Base-by-base conservation (phyloP, 116 monocot genomes). In the Cymodocea nodosa region DNA sequence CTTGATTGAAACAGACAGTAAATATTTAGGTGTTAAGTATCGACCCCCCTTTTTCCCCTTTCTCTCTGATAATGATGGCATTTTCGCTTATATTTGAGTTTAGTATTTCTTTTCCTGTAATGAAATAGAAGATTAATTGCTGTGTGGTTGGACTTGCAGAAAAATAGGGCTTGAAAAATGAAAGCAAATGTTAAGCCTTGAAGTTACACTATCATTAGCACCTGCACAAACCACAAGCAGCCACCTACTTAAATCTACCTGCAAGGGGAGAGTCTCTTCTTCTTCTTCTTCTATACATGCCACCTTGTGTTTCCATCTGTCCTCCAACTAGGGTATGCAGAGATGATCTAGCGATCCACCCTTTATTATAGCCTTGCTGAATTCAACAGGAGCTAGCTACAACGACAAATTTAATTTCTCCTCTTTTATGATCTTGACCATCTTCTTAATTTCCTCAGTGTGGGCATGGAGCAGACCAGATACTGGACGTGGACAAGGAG, bases 401-500 rank as follows among this genome's bases (percentile, higher is more conserved):
- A 16, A 15, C 2, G 4, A 13, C 34, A 44, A 44, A 10, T 44
- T 44, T 44, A 44, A 44, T 44, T 44, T 44, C 44, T 44, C 12
- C 44, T 44, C 44, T 44, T n/a, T 44, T 44, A 12, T 44, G 35
- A 16, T 52, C 52, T 66, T 23, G 51, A 52, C 30, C 50, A 30
- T n/a, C 35, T 13, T 67, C 3, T 50, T 36, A 5, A 0, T 17
- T 55, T 25, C 44, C 44, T 44, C 44, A 44, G 44, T 10, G 44
- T 51, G 65, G 15, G 15, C 25, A 82, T 81, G 81, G 79, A 84
- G 71, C 71, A 81, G 64, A 68, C 75, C 23, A 72, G 70, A 23
- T 76, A 74, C 65, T 80, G 79, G 85, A 85, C 82, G 82, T 82
- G 77, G 81, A 64, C 66, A 8, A 79, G 73, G 53, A 82, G 68